These are phyloP conservation scores for Coemansia sp. DNA, from an alignment of 192 early-diverging fungal genomes.

Conservation along the genomic window DNA sequence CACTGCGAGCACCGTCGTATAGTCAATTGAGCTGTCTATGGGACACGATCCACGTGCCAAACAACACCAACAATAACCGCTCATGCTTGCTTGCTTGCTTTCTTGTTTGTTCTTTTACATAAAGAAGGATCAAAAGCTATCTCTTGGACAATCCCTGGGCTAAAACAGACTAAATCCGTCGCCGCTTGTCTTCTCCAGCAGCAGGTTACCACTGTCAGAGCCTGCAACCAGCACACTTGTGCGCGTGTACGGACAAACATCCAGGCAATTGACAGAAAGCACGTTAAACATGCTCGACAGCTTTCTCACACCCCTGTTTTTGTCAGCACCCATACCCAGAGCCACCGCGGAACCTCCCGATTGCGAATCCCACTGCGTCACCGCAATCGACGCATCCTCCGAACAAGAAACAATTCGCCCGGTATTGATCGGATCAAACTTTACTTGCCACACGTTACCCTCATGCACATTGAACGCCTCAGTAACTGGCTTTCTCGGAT, in stretches of 20 bases:
- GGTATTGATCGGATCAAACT: constrained; percentile 36
- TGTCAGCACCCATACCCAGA: not conserved
- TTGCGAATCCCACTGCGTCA: constrained; percentile 34
- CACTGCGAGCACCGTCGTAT: too few species aligned
- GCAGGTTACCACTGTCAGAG: constrained; percentile 47
- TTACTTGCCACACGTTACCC: constrained; percentile 37
- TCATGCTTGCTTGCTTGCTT: too few species aligned
- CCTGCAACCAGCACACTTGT: constrained; percentile 42
- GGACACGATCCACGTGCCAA: too few species aligned
- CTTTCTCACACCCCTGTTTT: constrained; percentile 7
- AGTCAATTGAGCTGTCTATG: too few species aligned
- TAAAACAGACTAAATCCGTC: not conserved
- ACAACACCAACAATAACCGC: too few species aligned
- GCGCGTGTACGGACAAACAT: constrained; percentile 38
- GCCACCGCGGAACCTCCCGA: not conserved
- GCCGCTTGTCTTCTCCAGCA: constrained; percentile 23
- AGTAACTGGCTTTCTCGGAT: constrained; percentile 20
- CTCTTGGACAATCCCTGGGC: too few species aligned
- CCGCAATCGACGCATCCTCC: constrained; percentile 41
- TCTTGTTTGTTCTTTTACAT: too few species aligned
- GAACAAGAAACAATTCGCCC: constrained; percentile 47
- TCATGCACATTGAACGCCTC: constrained; percentile 40
- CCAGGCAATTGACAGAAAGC: constrained; percentile 43
- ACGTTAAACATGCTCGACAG: constrained; percentile 44
- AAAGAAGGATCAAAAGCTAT: not conserved